A percentile compares a stretch with the other conserved stretches of the same genome.
phyloP scores from a whole-genome alignment of 1,284 basidiomycete genomes.

The Ganoderma lingzhi region DNA sequence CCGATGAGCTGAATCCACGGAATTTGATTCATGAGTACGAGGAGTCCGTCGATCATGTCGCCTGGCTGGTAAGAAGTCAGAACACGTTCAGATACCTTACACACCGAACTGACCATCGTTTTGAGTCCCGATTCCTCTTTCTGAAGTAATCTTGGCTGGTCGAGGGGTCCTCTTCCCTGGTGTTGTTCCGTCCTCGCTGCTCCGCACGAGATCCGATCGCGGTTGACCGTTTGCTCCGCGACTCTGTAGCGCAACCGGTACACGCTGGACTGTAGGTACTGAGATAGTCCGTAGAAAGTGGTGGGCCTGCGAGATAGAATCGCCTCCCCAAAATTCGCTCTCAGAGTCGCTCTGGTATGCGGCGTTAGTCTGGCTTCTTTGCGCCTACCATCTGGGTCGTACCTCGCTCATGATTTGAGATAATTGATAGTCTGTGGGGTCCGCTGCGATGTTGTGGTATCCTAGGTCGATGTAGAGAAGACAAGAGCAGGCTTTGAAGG shows the following conservation, averaged over 20 bases:
- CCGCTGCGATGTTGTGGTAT: background rate
- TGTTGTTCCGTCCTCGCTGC: too few relatives aligned
- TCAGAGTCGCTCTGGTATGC: slow-evolving; percentile 13
- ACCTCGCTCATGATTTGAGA: background rate
- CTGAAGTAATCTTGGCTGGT: slow-evolving; percentile 1
- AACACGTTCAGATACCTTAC: background rate
- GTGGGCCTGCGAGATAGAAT: background rate
- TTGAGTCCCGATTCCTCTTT: slow-evolving; percentile 5
- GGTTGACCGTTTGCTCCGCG: too few relatives aligned
- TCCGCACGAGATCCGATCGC: background rate
- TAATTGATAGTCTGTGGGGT: background rate
- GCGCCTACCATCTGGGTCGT: background rate
- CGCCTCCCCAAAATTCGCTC: slow-evolving; percentile 17
- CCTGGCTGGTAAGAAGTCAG: background rate
- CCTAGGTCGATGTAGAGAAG: background rate
- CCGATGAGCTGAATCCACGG: background rate
- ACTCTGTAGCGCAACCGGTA: background rate
- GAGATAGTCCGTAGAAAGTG: background rate
- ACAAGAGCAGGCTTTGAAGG: background rate
- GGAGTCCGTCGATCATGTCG: background rate
- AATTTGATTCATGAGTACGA: background rate
- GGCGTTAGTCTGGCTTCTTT: background rate
- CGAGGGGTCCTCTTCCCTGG: background rate
- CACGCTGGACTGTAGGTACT: background rate
- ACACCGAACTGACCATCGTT: background rate